Percentiles rank a stretch among this genome's conserved stretches.
Conservation (phyloP, 2,329 filamentous ascomycete genomes). For the Cyphellophora europaea region DNA sequence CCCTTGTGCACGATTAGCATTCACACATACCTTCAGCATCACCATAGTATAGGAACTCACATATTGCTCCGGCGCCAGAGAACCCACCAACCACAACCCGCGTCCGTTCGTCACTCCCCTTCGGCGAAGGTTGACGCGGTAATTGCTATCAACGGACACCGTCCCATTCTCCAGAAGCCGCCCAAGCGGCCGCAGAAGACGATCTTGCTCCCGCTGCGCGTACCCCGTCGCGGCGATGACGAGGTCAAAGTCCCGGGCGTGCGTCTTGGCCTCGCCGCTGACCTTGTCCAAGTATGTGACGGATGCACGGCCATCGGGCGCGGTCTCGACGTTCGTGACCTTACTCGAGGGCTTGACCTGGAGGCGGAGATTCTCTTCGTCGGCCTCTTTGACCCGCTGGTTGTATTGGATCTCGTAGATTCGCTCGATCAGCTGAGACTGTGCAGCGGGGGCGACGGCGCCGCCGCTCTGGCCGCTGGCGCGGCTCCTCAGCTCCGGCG, state of each 20-base stretch:
- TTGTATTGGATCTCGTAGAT: slow-evolving; percentile 14
- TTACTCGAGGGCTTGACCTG: slow-evolving; percentile 11
- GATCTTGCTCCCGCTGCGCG: slow-evolving; percentile 5
- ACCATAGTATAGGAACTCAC: slow-evolving; percentile 3
- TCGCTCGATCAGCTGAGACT: too few species aligned
- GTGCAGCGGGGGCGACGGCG: neutral
- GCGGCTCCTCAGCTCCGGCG: slow-evolving; percentile 7
- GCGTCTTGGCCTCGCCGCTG: neutral
- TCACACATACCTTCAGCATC: slow-evolving; percentile 5
- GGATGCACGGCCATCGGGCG: slow-evolving; percentile 2
- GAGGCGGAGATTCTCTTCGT: slow-evolving; percentile 9
- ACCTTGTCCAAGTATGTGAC: neutral
- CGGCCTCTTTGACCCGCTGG: slow-evolving; percentile 12
- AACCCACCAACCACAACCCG: slow-evolving; percentile 12
- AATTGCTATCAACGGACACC: slow-evolving; percentile 9
- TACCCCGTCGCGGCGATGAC: slow-evolving; percentile 15
- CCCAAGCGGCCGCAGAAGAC: slow-evolving; percentile 5
- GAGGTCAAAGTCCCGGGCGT: slow-evolving; percentile 8
- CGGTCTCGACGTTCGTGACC: slow-evolving; percentile 3
- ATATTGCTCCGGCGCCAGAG: too few species aligned
- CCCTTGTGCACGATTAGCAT: slow-evolving; percentile 2
- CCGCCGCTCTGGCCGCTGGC: neutral
- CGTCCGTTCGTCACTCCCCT: slow-evolving; percentile 2
- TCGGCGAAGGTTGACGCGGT: slow-evolving; percentile 11
- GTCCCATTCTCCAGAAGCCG: slow-evolving; percentile 6